Conservation (phyloP, 2,329 filamentous ascomycete species). For the Hirsutella rhossiliensis region DNA sequence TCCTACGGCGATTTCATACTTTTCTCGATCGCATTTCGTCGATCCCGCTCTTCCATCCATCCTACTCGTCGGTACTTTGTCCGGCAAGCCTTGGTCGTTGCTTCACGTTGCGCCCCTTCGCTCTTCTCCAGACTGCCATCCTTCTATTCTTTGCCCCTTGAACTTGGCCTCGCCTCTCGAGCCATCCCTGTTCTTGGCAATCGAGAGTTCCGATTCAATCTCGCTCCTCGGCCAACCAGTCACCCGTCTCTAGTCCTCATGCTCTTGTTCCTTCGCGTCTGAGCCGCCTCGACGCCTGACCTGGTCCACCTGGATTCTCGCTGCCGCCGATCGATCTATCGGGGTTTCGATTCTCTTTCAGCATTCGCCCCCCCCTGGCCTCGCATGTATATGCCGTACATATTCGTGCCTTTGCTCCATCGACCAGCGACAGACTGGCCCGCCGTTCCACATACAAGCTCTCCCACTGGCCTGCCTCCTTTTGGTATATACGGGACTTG, state of each 20-base stretch:
- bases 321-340: background rate
- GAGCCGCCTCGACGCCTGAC: background rate
- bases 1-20: background rate
- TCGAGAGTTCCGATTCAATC: conserved; percentile 5
- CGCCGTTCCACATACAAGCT: too few species aligned
- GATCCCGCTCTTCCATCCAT: background rate
- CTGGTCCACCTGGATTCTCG: background rate
- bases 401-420: background rate
- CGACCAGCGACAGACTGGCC: too few species aligned
- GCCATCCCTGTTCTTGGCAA: conserved; percentile 1
- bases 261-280: background rate
- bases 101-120: background rate
- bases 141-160: background rate
- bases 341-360: background rate
- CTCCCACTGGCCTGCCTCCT: too few species aligned
- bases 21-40: background rate
- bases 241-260: background rate
- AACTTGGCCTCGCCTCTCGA: background rate
- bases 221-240: background rate
- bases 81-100: background rate
- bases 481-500: too few species aligned
- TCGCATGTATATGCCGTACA: background rate
- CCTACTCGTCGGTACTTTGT: background rate
- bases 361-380: background rate
- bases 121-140: background rate